Evolutionary conservation across 2,329 filamentous ascomycete genomes (phyloP).

Genomic region (Verticillium alfalfae): DNA sequence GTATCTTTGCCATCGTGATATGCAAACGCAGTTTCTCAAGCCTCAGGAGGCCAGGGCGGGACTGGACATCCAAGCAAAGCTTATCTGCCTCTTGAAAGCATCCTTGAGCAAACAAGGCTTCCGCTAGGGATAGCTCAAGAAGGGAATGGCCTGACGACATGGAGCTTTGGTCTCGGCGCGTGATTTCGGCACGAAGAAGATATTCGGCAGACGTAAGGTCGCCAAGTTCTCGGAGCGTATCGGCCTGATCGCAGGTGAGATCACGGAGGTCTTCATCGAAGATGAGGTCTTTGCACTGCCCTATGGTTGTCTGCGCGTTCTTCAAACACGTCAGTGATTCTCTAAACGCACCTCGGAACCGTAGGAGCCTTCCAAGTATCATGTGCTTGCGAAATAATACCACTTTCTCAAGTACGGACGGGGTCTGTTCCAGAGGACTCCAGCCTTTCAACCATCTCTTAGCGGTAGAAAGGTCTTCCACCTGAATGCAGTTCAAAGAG

Average conservation of each 20-base stretch:
- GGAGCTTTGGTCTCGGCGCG: neutral
- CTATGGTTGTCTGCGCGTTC: neutral
- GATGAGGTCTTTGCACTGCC: neutral
- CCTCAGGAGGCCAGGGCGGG: too few relatives aligned
- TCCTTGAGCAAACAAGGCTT: neutral
- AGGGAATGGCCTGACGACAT: neutral
- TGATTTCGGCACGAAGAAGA: neutral
- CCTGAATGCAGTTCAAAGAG: neutral
- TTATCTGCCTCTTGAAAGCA: too few relatives aligned
- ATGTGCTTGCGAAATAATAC: neutral
- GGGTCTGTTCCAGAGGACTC: neutral
- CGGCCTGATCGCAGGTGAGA: neutral
- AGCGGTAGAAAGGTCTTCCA: neutral
- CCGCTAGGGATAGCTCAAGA: neutral
- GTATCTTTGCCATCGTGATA: too few relatives aligned
- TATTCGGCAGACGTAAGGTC: neutral
- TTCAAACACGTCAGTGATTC: neutral
- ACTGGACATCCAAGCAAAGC: too few relatives aligned
- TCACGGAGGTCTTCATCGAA: neutral
- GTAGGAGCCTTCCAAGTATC: neutral
- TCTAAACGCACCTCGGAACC: neutral
- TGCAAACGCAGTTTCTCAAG: too few relatives aligned
- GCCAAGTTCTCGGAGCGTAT: neutral
- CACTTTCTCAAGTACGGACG: neutral
- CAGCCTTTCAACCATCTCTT: neutral